Base-by-base conservation (phyloP, 495 filamentous ascomycete genomes). In the Penicillium bialowiezense region DNA sequence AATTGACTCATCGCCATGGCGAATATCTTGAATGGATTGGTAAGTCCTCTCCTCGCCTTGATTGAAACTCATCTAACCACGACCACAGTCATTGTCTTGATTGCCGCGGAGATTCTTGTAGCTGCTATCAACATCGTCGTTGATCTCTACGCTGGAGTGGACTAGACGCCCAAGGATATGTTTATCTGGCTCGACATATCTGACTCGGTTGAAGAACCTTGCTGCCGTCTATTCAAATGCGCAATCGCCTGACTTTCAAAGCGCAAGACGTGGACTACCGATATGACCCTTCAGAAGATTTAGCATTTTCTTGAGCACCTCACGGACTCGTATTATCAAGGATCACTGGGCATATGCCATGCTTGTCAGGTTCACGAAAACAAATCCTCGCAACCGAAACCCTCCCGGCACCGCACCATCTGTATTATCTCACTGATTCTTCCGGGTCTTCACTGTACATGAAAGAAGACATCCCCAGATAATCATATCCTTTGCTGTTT, bases 11-110 rank as follows among this genome's bases (percentile, higher is more conserved):
- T 62, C 89, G 89, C n/a, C 93, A 98, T 68, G 91, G 90, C 19
- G 91, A 96, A 70, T 92, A 89, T 67, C 65, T 97, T 24, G 91
- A 97, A 69, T 97, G 91, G 91, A 97, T 96, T 65, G 88, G 87
- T 92, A 71, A 55, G 84, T 74, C 17, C 23, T 21, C 36, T 23
- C 7, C 18, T n/a, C 8, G 10, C 17, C 15, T 6, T 28, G 21
- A 35, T 45, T n/a, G 19, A 32, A 37, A 41, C 36, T 10, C 47
- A 34, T 32, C 44, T 59, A 52, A 59, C 35, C 12, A 43, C 14
- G 2, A 21, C 17, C 36, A 18, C 43, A 88, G 91, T 98, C 32
- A 97, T 98, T 50, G 77, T 97, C 12, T 83, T 98, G 44, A 97
- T 98, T 60, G 92, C 90, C 9, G 91, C 91, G 1, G 93, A 98